These are phyloP conservation scores for Parascedosporium putredinis DNA, from an alignment of 2,329 filamentous ascomycete genomes.

Conservation along the genomic window DNA sequence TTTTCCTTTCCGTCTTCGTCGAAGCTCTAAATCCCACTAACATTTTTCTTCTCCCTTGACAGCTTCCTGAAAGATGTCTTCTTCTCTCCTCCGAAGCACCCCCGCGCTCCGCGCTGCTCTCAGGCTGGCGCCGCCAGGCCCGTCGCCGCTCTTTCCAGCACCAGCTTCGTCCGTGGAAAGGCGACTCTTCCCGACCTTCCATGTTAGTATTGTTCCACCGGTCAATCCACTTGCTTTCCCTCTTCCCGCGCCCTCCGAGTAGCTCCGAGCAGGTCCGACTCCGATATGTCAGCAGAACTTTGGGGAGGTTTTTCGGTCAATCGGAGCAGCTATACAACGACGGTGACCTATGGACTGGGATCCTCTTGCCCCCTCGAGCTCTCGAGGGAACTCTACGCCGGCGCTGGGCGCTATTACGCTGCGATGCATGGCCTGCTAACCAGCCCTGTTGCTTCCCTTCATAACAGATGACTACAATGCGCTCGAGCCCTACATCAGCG, in stretches of 20 bases:
- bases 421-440: neutral
- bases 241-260: neutral
- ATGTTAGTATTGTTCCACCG: slow-evolving; percentile 27
- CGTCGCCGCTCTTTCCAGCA: slow-evolving; percentile 55
- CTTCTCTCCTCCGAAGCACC: slow-evolving; percentile 58
- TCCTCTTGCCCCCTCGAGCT: no score
- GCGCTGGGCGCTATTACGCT: no score
- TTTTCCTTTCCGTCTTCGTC: neutral
- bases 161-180: slow-evolving; percentile 74
- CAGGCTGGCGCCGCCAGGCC: slow-evolving; percentile 53
- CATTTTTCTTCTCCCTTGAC: neutral
- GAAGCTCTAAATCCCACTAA: neutral
- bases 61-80: slow-evolving; percentile 49
- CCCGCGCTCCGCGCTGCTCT: slow-evolving; percentile 60
- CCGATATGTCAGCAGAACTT: neutral
- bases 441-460: neutral
- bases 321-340: no score
- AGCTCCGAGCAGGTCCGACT: neutral
- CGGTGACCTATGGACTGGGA: no score
- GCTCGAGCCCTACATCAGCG: slow-evolving; percentile 74
- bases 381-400: no score
- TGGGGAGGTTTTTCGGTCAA: no score
- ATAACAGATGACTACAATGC: slow-evolving; percentile 77
- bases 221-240: no score
- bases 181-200: slow-evolving; percentile 85